Evolutionary conservation across 768 basidiomycete species (phyloP).

Genomic region (Leccinum rimulosum): DNA sequence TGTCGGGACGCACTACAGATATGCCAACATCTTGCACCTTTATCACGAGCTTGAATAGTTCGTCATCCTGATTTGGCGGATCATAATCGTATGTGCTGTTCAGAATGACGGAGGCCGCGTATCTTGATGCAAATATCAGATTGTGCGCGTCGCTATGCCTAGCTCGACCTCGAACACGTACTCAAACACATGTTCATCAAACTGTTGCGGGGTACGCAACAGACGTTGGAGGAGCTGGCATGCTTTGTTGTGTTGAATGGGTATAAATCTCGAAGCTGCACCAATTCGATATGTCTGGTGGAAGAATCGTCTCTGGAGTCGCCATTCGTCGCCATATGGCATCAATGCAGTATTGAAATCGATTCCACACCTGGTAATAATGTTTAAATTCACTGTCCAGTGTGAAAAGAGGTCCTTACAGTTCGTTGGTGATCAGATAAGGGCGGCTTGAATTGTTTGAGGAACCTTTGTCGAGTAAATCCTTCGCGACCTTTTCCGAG

Average conservation of each 20-base stretch:
- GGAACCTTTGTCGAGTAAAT: not conserved
- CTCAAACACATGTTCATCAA: no score
- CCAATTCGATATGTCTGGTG: not conserved
- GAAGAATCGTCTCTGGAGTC: not conserved
- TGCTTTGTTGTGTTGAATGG: not conserved
- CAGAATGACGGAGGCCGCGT: no score
- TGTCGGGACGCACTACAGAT: no score
- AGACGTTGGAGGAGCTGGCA: no score
- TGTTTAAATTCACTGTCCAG: not conserved
- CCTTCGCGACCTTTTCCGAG: not conserved
- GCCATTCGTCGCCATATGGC: not conserved
- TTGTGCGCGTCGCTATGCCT: no score
- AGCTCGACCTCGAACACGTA: no score
- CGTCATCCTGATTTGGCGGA: no score
- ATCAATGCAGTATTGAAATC: not conserved
- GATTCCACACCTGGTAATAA: not conserved
- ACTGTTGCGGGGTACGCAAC: no score
- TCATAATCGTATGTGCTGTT: no score
- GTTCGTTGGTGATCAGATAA: not conserved
- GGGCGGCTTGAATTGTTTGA: not conserved
- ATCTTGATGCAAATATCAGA: no score
- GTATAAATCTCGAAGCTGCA: not conserved
- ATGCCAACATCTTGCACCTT: no score
- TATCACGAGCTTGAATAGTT: no score
- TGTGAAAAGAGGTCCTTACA: not conserved